Percentiles rank a stretch among this genome's conserved stretches.
Evolutionary conservation across 192 early-diverging fungal species (phyloP).

Genomic region (Backusella liffmaniae): DNA sequence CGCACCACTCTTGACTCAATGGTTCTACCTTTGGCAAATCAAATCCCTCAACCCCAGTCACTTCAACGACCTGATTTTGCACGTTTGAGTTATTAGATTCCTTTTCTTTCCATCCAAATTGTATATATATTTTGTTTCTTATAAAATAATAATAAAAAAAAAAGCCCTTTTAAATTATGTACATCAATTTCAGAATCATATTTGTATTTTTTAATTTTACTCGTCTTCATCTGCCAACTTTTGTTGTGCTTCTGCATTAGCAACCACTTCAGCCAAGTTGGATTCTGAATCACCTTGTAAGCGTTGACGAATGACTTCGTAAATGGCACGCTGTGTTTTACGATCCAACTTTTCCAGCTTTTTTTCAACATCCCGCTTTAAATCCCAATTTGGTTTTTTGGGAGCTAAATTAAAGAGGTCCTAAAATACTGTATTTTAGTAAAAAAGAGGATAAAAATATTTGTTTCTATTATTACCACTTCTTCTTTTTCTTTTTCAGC

Average conservation of each 20-base stretch:
- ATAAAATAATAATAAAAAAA: background rate
- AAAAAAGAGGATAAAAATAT: background rate
- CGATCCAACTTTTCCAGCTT: slow-evolving; percentile 71
- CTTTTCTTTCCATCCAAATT: background rate
- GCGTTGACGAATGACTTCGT: slow-evolving; percentile 69
- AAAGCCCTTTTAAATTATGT: background rate
- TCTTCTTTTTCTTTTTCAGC: slow-evolving; percentile 57
- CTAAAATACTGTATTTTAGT: slow-evolving; percentile 32
- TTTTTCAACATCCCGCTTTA: slow-evolving; percentile 83
- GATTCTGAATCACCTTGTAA: slow-evolving; percentile 27
- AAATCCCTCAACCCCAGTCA: background rate
- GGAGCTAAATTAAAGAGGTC: slow-evolving; percentile 84
- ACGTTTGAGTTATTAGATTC: background rate
- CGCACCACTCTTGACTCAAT: background rate
- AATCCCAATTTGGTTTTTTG: slow-evolving; percentile 86
- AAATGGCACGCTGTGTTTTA: slow-evolving; percentile 66
- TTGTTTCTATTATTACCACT: slow-evolving; percentile 40
- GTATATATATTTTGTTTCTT: background rate
- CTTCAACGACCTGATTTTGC: background rate
- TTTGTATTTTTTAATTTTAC: background rate
- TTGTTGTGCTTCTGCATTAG: slow-evolving; percentile 34
- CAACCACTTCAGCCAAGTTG: slow-evolving; percentile 39
- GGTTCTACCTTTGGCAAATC: background rate
- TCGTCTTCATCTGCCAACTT: slow-evolving; percentile 23
- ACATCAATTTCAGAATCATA: background rate